Base-by-base conservation (phyloP, 2,329 filamentous ascomycete species). In the Torrubiellomyces zombiae region DNA sequence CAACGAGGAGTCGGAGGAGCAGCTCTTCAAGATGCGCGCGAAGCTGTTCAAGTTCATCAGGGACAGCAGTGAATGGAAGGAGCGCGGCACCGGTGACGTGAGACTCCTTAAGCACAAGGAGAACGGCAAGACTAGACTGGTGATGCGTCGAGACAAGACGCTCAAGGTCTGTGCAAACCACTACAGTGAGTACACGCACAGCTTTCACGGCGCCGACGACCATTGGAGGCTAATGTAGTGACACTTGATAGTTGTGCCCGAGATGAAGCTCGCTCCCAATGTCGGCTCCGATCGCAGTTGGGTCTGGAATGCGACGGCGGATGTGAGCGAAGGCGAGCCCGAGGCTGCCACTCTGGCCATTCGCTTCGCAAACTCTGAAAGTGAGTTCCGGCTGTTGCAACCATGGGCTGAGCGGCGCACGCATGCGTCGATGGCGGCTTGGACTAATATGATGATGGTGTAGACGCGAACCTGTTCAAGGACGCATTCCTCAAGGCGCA, bases 161-260 rank as follows among this genome's bases (percentile, higher is more conserved):
- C 74, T 95, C 62, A 98, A 98, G 71, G 89, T 98, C 58, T 98
- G 89, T 75, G 89, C 89, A 51, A 98, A 98, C 67, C 89, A 98
- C 69, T 98, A 98, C 60, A 76, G 85, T 93, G 75, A 46, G 78
- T 61, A n/a, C n/a, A n/a, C 11, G 18, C 10, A n/a, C n/a, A n/a
- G n/a, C n/a, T n/a, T 9, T 23, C 16, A 20, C 14, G n/a, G 7
- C 7, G 20, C 7, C 10, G n/a, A 14, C 7, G 7, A 9, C 16
- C 16, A 20, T 18, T 20, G 4, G 13, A 9, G 6, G 17, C n/a
- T 19, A 15, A 16, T 21, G 16, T 11, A 22, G 15, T 26, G 19
- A 26, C 11, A 19, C 2, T 7, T 18, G 20, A 14, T 25, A 92
- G 85, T 98, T 47, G 82, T 92, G 33, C 86, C 86, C 35, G 86